These are phyloP conservation scores for Massariosphaeria phaeospora DNA, from an alignment of 495 filamentous ascomycete species.

Conservation along the genomic window DNA sequence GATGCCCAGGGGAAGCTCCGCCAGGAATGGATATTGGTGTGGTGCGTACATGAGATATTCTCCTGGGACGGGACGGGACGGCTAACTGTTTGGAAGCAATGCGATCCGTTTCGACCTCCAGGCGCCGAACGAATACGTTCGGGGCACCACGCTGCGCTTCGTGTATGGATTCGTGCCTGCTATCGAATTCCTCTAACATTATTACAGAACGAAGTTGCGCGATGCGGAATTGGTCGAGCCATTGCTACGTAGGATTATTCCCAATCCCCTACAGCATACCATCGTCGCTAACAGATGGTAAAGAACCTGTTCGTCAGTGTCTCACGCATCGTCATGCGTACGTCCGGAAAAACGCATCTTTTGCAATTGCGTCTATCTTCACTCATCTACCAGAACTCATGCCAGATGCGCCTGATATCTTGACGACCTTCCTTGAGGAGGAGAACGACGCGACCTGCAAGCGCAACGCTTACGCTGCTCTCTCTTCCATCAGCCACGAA, in stretches of 20 bases:
- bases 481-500: slow-evolving; percentile 86
- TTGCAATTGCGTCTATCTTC: slow-evolving; percentile 88
- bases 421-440: slow-evolving; percentile 80
- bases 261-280: background rate
- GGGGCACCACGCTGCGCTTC: slow-evolving; percentile 94
- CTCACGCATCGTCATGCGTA: slow-evolving; percentile 67
- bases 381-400: slow-evolving; percentile 87
- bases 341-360: slow-evolving; percentile 96
- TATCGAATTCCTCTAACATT: background rate
- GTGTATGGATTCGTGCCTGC: slow-evolving; percentile 47
- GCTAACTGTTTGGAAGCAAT: slow-evolving; percentile 57
- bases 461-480: slow-evolving; percentile 91
- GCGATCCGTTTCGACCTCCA: slow-evolving; percentile 96
- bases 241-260: slow-evolving; percentile 54
- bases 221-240: slow-evolving; percentile 96
- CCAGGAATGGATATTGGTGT: slow-evolving; percentile 99
- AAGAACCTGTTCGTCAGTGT: slow-evolving; percentile 75
- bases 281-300: background rate
- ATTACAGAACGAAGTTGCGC: slow-evolving; percentile 68
- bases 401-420: slow-evolving; percentile 90
- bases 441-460: slow-evolving; percentile 97
- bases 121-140: slow-evolving; percentile 96
- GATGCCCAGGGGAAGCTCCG: slow-evolving; percentile 89
- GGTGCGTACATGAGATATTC: slow-evolving; percentile 55
- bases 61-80: too few relatives aligned